Evolutionary conservation across 495 filamentous ascomycete species (phyloP).

Genomic region (Oidiodendron maius): DNA sequence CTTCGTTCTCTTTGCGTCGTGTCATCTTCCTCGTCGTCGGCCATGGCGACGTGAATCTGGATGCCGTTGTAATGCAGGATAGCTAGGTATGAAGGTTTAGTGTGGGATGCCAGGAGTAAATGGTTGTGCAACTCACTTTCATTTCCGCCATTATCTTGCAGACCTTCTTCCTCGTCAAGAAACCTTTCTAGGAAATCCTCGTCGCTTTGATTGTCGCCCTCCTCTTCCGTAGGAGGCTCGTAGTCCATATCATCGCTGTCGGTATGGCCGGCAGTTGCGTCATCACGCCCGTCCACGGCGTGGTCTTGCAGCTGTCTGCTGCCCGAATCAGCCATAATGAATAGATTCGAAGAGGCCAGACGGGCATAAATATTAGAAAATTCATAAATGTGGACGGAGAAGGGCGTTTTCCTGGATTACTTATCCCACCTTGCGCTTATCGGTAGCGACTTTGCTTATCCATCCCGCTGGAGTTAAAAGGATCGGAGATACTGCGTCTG

Average conservation of each 20-base stretch:
- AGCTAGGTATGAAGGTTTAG: constrained; percentile 3
- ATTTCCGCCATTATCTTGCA: constrained; percentile 16
- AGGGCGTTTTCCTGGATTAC: no score
- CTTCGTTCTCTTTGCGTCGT: constrained; percentile 16
- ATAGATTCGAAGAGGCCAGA: no score
- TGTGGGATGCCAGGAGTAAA: no score
- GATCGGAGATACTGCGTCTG: no score
- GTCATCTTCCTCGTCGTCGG: constrained; percentile 1
- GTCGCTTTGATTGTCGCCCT: constrained; percentile 13
- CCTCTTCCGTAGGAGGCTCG: constrained; percentile 12
- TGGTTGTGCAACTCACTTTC: constrained; percentile 12
- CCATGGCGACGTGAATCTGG: constrained; percentile 13
- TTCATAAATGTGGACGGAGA: no score
- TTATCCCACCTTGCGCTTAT: no score
- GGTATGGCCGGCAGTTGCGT: neutral
- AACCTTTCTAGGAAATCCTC: neutral
- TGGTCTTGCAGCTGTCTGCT: constrained; percentile 1
- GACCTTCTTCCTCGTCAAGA: constrained; percentile 8
- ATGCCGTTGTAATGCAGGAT: constrained; percentile 4
- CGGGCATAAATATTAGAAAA: no score
- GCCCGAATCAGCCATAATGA: constrained; percentile 1
- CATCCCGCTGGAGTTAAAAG: no score
- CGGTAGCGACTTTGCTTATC: no score
- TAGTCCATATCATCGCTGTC: constrained; percentile 23
- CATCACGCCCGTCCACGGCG: neutral